A percentile compares a stretch with the other conserved stretches of the same genome.
Conservation (phyloP, 202 grass and related monocot species). For the Saccharum hybrid region DNA sequence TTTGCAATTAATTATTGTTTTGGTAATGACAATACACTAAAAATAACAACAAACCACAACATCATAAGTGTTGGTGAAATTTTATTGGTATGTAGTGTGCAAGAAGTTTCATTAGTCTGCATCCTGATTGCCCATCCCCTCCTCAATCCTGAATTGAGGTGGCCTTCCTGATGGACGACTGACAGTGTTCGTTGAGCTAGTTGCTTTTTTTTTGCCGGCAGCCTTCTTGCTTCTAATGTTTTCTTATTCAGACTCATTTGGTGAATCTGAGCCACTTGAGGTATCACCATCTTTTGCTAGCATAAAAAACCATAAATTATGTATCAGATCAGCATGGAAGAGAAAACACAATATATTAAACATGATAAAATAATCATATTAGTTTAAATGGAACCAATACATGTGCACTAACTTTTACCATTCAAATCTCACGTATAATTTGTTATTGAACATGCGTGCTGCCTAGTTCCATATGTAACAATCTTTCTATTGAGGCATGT, state of each 20-base stretch:
- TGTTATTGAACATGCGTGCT: background rate
- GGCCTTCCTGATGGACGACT: background rate
- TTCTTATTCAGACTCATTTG: background rate
- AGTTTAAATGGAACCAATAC: background rate
- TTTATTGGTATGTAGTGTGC: background rate
- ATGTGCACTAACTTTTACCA: background rate
- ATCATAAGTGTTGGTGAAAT: background rate
- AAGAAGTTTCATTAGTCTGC: background rate
- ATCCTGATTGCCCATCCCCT: background rate
- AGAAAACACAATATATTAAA: background rate
- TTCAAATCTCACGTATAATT: background rate
- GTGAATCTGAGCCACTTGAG: background rate
- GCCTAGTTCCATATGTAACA: background rate
- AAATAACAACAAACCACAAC: background rate
- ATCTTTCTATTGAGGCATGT: background rate
- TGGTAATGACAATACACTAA: background rate
- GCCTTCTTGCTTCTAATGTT: background rate
- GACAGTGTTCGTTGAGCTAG: background rate
- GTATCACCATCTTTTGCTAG: slow-evolving; percentile 19
- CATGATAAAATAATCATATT: background rate
- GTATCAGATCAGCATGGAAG: background rate
- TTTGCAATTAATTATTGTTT: background rate
- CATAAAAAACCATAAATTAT: background rate
- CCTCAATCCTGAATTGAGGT: background rate
- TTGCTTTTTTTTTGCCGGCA: background rate